Conservation (phyloP, 306 rosid genomes). For the Begonia fuchsioides region DNA sequence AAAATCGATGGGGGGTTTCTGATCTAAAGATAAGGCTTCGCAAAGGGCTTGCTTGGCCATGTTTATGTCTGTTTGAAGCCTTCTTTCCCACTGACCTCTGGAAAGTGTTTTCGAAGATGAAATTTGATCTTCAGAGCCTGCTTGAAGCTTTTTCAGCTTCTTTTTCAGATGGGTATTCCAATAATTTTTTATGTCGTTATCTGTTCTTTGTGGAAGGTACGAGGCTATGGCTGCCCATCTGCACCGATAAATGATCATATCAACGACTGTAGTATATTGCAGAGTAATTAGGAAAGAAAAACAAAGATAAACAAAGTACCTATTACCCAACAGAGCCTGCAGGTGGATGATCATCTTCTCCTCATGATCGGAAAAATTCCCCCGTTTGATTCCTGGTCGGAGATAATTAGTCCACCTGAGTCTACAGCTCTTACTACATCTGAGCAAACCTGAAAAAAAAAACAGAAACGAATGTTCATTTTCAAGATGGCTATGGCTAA, state of each 20-base stretch:
- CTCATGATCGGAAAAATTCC: constrained; percentile 52
- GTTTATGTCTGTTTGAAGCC: too few species aligned
- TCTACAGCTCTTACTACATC: constrained; percentile 73
- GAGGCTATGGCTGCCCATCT: too few species aligned
- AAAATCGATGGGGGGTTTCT: constrained; percentile 15
- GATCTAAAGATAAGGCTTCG: constrained; percentile 61
- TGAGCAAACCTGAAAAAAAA: constrained; percentile 30
- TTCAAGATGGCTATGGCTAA: too few species aligned
- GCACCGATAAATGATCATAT: neutral
- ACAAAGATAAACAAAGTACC: constrained; percentile 9
- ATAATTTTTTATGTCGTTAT: too few species aligned
- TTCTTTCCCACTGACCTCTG: too few species aligned
- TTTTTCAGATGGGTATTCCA: too few species aligned
- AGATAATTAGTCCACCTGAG: too few species aligned
- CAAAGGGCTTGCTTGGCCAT: too few species aligned
- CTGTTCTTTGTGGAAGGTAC: too few species aligned
- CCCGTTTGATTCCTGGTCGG: constrained; percentile 61
- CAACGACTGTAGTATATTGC: too few species aligned
- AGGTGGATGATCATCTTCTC: constrained; percentile 65
- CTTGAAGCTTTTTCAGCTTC: too few species aligned
- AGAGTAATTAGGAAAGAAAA: neutral
- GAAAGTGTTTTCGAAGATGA: constrained; percentile 17
- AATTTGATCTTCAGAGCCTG: constrained; percentile 10
- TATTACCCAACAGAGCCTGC: constrained; percentile 51
- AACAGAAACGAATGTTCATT: neutral